Evolutionary conservation across 371 early-diverging fungal species (phyloP).

Genomic region (Circinella umbellata): DNA sequence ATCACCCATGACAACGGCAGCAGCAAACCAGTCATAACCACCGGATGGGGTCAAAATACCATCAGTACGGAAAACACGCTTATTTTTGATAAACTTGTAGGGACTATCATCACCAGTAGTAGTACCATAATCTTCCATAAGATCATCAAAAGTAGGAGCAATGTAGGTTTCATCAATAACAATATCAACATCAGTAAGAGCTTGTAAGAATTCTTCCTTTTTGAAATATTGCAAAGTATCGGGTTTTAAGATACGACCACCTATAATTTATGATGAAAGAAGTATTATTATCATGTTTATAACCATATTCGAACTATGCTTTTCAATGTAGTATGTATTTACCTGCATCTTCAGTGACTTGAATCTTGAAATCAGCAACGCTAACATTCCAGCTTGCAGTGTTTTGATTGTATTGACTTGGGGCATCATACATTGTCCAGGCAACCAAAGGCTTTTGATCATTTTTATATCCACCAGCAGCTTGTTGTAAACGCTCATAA

Average conservation of each 20-base stretch:
- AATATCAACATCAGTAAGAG: slow-evolving; percentile 67
- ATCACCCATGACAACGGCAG: slow-evolving; percentile 71
- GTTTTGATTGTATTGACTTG: slow-evolving; percentile 70
- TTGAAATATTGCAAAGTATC: slow-evolving; percentile 38
- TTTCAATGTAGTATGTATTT: neutral
- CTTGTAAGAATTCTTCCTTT: slow-evolving; percentile 54
- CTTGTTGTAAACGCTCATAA: slow-evolving; percentile 65
- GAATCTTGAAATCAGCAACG: slow-evolving; percentile 62
- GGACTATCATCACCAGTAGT: slow-evolving; percentile 20
- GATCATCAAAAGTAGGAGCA: slow-evolving; percentile 45
- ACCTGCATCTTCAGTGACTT: slow-evolving; percentile 71
- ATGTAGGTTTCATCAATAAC: slow-evolving; percentile 76
- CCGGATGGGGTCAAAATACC: slow-evolving; percentile 64
- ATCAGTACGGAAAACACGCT: slow-evolving; percentile 72
- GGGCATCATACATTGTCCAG: slow-evolving; percentile 70
- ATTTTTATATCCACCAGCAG: slow-evolving; percentile 47
- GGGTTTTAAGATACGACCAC: slow-evolving; percentile 42
- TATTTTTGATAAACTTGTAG: slow-evolving; percentile 67
- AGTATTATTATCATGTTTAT: neutral
- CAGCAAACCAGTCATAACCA: slow-evolving; percentile 75
- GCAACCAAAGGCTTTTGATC: slow-evolving; percentile 65
- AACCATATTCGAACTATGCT: neutral
- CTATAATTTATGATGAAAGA: slow-evolving; percentile 1
- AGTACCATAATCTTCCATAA: slow-evolving; percentile 63
- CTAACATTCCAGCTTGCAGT: slow-evolving; percentile 68